These are phyloP conservation scores for Gomphus bonarii DNA, from an alignment of 1,284 basidiomycete species.

Conservation along the genomic window DNA sequence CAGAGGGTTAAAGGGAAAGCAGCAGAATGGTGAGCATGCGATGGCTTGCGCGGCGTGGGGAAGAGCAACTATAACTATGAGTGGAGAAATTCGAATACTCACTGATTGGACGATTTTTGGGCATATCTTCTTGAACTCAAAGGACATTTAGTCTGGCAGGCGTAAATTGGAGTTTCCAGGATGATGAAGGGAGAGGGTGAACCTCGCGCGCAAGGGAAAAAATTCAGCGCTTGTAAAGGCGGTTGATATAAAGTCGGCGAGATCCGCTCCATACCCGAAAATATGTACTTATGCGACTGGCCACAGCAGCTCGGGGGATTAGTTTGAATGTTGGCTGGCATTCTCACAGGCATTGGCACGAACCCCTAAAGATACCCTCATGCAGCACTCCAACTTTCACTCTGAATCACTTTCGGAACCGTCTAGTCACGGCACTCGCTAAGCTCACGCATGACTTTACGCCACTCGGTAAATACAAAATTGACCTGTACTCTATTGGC, in stretches of 20 bases:
- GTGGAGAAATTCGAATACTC: constrained; percentile 17
- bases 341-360: too few relatives aligned
- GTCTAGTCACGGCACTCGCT: neutral
- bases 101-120: constrained; percentile 37
- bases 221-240: constrained; percentile 6
- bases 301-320: neutral
- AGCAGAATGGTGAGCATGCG: neutral
- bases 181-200: neutral
- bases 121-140: constrained; percentile 34
- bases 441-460: neutral
- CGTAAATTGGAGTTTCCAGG: constrained; percentile 22
- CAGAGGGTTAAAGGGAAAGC: constrained; percentile 14
- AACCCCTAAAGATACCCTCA: too few relatives aligned
- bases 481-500: neutral
- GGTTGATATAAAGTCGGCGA: neutral
- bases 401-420: neutral
- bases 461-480: neutral
- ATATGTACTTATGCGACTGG: neutral
- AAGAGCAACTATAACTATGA: too few relatives aligned
- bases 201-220: constrained; percentile 5
- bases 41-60: neutral
- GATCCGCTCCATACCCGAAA: constrained; percentile 1
- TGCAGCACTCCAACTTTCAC: too few relatives aligned
- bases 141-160: constrained; percentile 23
- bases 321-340: too few relatives aligned